Base-by-base conservation (phyloP, 257 asterid genomes). In the Ligustrum vulgare region DNA sequence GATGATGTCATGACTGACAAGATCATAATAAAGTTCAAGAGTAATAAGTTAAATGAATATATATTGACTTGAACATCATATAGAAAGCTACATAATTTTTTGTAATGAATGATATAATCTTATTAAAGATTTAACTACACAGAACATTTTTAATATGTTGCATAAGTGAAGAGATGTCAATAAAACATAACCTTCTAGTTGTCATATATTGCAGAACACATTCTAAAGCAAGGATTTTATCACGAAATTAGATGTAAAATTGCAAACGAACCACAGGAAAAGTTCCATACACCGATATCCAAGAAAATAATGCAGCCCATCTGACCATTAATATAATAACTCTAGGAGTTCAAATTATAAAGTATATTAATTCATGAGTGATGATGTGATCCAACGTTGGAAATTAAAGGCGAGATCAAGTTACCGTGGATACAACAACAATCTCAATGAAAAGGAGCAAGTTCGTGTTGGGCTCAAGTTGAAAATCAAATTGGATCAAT, bases 1-100 rank as follows among this genome's bases (percentile, higher is more conserved):
- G 64, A 49, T 5, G 5, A 16, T 5, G 22, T 22, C 28, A 72
- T 34, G 34, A 73, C 75, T 45, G 10, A 45, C 79, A 78, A 70
- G 71, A 71, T 76, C 73, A 64, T 22, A 71, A 77, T 70, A 58
- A 22, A 70, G 23, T 6, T 13, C 18, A 31, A 69, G 64, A 72
- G 79, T 56, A 22, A 16, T 22, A 20, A 73, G 62, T 35, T 35
- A 13, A 31, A 62, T 60, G 22, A 69, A 74, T 7, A 18, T 7
- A 23, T 22, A 62, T 54, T 49, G 34, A 13, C 31, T 54, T 54
- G 45, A 74, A 68, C 75, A 60, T 37, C 23, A 22, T 13, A 23
- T 16, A 69, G 25, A 69, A 69, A 34, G 33, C 3, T 37, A 41
- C 33, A 31, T 8, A 18, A 22, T 43, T 66, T 70, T 32, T 62